Evolutionary conservation across 805 yeast genomes (phyloP).

Genomic region (Blastobotrys peoriensis): DNA sequence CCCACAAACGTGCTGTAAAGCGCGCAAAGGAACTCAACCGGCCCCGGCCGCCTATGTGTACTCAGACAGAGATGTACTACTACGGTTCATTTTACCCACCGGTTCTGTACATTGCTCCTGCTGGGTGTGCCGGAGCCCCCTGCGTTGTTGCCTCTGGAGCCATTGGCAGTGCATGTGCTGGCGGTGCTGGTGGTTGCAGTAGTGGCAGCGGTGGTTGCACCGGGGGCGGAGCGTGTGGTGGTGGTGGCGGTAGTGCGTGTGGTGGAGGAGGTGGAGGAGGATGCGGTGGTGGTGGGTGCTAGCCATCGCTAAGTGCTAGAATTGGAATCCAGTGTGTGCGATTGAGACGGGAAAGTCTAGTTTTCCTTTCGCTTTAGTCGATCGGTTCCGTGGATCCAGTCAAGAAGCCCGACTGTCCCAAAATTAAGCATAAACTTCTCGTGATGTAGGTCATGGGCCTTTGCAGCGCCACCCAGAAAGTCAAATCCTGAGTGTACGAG

Average conservation of each 20-base stretch:
- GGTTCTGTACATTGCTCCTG: conserved; percentile 1
- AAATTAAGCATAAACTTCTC: conserved; percentile 17
- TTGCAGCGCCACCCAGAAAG: conserved; percentile 13
- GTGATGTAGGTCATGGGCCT: conserved; percentile 18
- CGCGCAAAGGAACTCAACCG: conserved; percentile 1
- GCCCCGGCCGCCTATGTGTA: not conserved
- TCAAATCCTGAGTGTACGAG: conserved; percentile 19
- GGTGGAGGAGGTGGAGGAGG: conserved; percentile 1
- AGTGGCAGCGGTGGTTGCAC: conserved; percentile 7
- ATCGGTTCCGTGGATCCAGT: conserved; percentile 17
- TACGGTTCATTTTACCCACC: conserved; percentile 6
- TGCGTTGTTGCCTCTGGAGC: conserved; percentile 10
- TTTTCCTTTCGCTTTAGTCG: too few relatives aligned
- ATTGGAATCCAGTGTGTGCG: too few relatives aligned
- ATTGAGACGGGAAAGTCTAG: too few relatives aligned
- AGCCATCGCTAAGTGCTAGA: too few relatives aligned
- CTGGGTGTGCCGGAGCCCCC: conserved; percentile 8
- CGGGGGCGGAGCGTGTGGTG: conserved; percentile 9
- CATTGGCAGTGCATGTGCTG: conserved; percentile 10
- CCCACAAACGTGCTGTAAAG: not conserved
- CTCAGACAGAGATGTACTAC: conserved; percentile 8
- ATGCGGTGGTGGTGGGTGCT: not conserved
- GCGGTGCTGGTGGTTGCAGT: conserved; percentile 5
- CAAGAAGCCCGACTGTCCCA: conserved; percentile 17
- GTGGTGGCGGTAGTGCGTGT: conserved; percentile 10